Evolutionary conservation across 2,329 filamentous ascomycete species (phyloP).

Genomic region (Plectosphaerella plurivora): DNA sequence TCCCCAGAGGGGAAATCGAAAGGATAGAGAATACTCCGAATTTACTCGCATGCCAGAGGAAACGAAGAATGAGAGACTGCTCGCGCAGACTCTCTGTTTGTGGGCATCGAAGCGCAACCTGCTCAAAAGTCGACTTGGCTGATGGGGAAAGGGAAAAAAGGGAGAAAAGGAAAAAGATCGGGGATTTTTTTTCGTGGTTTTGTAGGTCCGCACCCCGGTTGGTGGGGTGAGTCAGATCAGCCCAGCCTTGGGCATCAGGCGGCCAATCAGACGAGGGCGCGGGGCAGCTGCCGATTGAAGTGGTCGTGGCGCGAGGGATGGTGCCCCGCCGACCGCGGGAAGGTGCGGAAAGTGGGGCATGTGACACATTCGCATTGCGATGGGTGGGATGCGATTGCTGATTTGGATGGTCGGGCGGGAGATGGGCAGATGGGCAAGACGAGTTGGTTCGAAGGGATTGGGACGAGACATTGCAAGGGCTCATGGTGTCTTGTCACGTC

Average conservation of each 20-base stretch:
- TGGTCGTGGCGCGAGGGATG: too few relatives aligned
- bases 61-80: slow-evolving; percentile 19
- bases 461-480: too few relatives aligned
- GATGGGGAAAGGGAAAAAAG: slow-evolving; percentile 27
- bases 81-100: slow-evolving; percentile 56
- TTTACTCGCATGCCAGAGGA: slow-evolving; percentile 79
- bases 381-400: too few relatives aligned
- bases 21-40: slow-evolving; percentile 92
- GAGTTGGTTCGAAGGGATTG: too few relatives aligned
- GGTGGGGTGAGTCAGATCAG: slow-evolving; percentile 3
- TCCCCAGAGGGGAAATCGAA: slow-evolving; percentile 8
- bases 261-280: slow-evolving; percentile 7
- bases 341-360: too few relatives aligned
- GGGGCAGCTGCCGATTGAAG: background rate
- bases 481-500: too few relatives aligned
- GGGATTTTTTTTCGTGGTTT: slow-evolving; percentile 5
- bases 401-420: too few relatives aligned
- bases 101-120: slow-evolving; percentile 96
- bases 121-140: slow-evolving; percentile 60
- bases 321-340: too few relatives aligned
- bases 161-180: slow-evolving; percentile 14
- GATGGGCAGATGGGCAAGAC: too few relatives aligned
- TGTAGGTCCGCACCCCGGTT: slow-evolving; percentile 6
- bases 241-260: slow-evolving; percentile 12
- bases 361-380: too few relatives aligned